phyloP scores from a whole-genome alignment of 257 asterid species.

The Nicotiana tabacum region DNA sequence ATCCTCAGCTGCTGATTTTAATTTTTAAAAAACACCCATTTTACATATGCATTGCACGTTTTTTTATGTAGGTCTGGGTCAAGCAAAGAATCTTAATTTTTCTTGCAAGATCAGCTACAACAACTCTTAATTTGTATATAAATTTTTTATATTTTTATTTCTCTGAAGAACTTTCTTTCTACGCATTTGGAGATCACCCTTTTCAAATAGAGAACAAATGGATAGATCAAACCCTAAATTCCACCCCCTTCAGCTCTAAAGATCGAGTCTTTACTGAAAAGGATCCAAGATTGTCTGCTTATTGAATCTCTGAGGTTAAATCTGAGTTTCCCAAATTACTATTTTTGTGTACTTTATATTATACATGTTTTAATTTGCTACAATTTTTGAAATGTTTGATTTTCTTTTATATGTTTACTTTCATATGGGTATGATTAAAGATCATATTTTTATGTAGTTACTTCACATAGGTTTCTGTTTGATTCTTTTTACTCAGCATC shows the following conservation, averaged over 20 bases:
- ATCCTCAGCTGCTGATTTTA: background rate
- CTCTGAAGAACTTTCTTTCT: slow-evolving; percentile 28
- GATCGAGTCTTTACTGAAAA: slow-evolving; percentile 25
- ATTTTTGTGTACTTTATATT: background rate
- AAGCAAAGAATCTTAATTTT: background rate
- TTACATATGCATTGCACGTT: slow-evolving; percentile 9
- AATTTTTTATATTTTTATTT: slow-evolving; percentile 14
- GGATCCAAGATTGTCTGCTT: slow-evolving; percentile 25
- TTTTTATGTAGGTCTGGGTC: background rate
- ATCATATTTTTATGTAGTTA: slow-evolving; percentile 18
- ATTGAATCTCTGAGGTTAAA: slow-evolving; percentile 35
- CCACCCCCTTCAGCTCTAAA: slow-evolving; percentile 30
- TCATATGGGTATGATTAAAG: slow-evolving; percentile 5
- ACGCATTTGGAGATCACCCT: slow-evolving; percentile 17
- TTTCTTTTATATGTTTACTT: background rate
- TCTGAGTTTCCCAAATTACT: slow-evolving; percentile 25
- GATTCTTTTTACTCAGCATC: slow-evolving; percentile 19
- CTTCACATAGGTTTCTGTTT: slow-evolving; percentile 23
- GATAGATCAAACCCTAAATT: slow-evolving; percentile 33
- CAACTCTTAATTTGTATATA: slow-evolving; percentile 17
- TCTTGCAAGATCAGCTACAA: slow-evolving; percentile 8
- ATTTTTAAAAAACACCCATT: too few species aligned
- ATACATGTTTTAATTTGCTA: too few species aligned
- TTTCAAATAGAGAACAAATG: background rate
- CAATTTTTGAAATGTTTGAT: background rate